Evolutionary conservation across 2,329 filamentous ascomycete genomes (phyloP), one percentile per base, ranked within the genome.

Genomic region (Nemania diffusa): DNA sequence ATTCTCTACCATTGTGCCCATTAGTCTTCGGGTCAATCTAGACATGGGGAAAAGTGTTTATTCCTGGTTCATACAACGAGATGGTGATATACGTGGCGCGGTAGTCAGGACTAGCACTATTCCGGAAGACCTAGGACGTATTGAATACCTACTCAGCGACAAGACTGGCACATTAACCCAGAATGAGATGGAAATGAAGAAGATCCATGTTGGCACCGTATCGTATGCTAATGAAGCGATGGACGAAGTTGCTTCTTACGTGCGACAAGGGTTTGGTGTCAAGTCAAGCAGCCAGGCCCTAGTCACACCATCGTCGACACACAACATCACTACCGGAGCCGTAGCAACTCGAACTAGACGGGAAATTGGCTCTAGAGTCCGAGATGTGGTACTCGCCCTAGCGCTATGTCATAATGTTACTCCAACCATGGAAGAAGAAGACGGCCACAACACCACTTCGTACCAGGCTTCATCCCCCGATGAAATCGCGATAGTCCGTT

Each of bases 101-200:
- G 91, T 99, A 6, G 97, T 99, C 3, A 89, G 96, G 65, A 99
- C 96, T 0, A 97, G 94, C 78, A 99, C 96, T 0, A 99, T 99
- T 52, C 97, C 96, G 0, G 96, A 99, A 79, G 96, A 99, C 75
- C 83, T 99, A 2, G 96, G 96, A 7, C 88, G 97, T 26, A 97
- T 99, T 51, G 96, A 99, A 79, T 99, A 99, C 78, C 84, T 99
- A 2, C 85, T 99, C 32, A 97, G 93, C 70, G 96, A 99, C 79
- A 99, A 99, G 80, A 99, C 96, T 0, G 96, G 96, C n/a, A 99
- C 96, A 1, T 80, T 99, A 67, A 99, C 96, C 0, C 94, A 98
- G 73, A 99, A 99, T 75, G 93, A 97, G 76, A 97, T 97, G 94
- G 95, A 97, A 76, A 91, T 99, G 86, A 97, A 97, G 78, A 99